Conservation (phyloP, 1,284 basidiomycete species). For the Volvariella surrecta region DNA sequence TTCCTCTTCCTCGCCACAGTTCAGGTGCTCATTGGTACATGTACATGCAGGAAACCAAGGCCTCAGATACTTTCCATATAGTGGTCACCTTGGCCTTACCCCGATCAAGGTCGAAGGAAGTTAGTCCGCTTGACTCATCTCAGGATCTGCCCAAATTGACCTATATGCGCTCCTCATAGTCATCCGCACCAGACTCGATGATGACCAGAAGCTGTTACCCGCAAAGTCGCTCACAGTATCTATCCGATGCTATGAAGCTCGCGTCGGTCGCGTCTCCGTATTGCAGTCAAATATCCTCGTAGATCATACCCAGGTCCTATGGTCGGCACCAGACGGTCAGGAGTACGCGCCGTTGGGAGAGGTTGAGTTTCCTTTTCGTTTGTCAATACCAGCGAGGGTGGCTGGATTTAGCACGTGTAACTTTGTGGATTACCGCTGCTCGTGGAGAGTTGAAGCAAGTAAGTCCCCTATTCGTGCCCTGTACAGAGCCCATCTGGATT, state of each 20-base stretch:
- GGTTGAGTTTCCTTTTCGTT: constrained; percentile 59
- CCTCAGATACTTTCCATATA: constrained; percentile 64
- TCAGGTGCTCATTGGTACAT: constrained; percentile 8
- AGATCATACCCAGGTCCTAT: constrained; percentile 56
- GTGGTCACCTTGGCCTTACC: constrained; percentile 73
- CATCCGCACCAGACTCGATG: constrained; percentile 62
- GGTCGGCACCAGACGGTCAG: constrained; percentile 51
- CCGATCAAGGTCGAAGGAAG: constrained; percentile 71
- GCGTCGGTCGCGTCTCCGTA: constrained; percentile 49
- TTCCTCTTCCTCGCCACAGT: constrained; percentile 13
- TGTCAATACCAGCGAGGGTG: constrained; percentile 54
- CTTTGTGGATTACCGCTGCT: constrained; percentile 70
- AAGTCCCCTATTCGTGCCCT: constrained; percentile 19
- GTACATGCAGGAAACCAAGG: constrained; percentile 47
- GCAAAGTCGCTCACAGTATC: constrained; percentile 58
- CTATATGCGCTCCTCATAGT: constrained; percentile 25
- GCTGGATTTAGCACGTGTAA: constrained; percentile 63
- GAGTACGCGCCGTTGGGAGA: constrained; percentile 54
- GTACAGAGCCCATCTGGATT: constrained; percentile 12
- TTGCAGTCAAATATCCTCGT: constrained; percentile 54
- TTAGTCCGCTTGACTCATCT: constrained; percentile 24
- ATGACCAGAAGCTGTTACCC: constrained; percentile 55
- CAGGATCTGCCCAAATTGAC: constrained; percentile 1
- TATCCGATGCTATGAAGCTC: constrained; percentile 72
- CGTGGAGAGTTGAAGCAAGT: constrained; percentile 80